Percentiles rank a stretch among this genome's conserved stretches.
Conservation (phyloP, 2,329 filamentous ascomycete species). For the Fusarium abutilonis region DNA sequence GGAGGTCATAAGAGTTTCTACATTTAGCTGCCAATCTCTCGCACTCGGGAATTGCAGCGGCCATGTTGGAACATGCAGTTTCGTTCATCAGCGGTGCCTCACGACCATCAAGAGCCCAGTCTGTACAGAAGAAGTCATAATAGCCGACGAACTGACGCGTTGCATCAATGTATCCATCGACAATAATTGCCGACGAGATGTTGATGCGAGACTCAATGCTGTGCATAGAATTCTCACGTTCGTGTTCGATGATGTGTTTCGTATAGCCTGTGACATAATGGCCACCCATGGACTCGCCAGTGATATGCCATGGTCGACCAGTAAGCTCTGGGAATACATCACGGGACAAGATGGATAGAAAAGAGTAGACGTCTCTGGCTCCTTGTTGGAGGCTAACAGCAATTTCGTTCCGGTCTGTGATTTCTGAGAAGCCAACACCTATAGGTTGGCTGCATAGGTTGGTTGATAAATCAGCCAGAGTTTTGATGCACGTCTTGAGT, state of each 20-base stretch:
- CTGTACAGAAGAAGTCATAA: slow-evolving; percentile 27
- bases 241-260: slow-evolving; percentile 10
- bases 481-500: fast-evolving
- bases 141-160: slow-evolving; percentile 25
- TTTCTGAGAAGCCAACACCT: slow-evolving; percentile 32
- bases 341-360: slow-evolving; percentile 12
- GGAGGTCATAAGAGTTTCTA: slow-evolving; percentile 5
- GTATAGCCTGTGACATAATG: slow-evolving; percentile 35
- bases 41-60: slow-evolving; percentile 26
- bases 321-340: slow-evolving; percentile 26
- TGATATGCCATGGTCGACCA: slow-evolving; percentile 29
- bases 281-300: slow-evolving; percentile 34
- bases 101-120: slow-evolving; percentile 23
- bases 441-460: slow-evolving; percentile 19
- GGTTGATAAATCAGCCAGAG: not conserved
- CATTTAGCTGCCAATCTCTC: slow-evolving; percentile 7
- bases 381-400: slow-evolving; percentile 24
- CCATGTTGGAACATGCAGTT: slow-evolving; percentile 15
- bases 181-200: slow-evolving; percentile 20
- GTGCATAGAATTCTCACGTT: not conserved
- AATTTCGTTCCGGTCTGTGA: slow-evolving; percentile 26
- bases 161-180: slow-evolving; percentile 32
- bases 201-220: not conserved
- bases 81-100: slow-evolving; percentile 26
- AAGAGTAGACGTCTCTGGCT: slow-evolving; percentile 21